Conservation (phyloP, 495 filamentous ascomycete species). For the Podospora anserina region DNA sequence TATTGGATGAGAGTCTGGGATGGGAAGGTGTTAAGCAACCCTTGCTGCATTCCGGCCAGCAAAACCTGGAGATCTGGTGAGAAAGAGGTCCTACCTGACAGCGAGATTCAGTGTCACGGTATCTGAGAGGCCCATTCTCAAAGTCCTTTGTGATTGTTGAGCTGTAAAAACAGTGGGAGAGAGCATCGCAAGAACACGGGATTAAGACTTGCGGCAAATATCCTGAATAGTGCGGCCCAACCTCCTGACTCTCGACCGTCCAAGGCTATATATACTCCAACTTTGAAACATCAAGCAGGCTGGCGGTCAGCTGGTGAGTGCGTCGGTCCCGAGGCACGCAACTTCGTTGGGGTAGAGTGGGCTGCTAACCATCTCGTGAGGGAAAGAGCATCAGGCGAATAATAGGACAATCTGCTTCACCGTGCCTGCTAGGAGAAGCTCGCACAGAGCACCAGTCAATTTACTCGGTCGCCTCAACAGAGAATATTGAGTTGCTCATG, state of each 20-base stretch:
- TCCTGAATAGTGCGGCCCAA: neutral
- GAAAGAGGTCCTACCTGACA: neutral
- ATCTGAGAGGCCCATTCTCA: neutral
- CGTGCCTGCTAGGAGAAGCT: neutral
- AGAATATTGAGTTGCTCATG: neutral
- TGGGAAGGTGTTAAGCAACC: neutral
- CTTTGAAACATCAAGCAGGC: neutral
- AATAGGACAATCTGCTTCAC: neutral
- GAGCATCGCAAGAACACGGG: neutral
- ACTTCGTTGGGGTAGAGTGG: neutral
- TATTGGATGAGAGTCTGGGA: neutral
- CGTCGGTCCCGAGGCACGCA: conserved; percentile 1
- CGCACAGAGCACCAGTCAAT: neutral
- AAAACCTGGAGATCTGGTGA: neutral
- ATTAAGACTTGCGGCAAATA: neutral
- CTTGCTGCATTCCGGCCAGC: neutral
- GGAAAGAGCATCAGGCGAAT: neutral
- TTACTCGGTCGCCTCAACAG: neutral
- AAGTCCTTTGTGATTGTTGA: neutral
- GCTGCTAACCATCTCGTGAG: neutral
- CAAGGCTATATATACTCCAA: neutral
- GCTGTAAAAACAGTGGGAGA: neutral
- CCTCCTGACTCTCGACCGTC: neutral
- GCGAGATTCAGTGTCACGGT: neutral
- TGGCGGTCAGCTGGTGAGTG: neutral